Conservation (phyloP, 2,329 filamentous ascomycete genomes). For the Pestalotiopsis sp. region DNA sequence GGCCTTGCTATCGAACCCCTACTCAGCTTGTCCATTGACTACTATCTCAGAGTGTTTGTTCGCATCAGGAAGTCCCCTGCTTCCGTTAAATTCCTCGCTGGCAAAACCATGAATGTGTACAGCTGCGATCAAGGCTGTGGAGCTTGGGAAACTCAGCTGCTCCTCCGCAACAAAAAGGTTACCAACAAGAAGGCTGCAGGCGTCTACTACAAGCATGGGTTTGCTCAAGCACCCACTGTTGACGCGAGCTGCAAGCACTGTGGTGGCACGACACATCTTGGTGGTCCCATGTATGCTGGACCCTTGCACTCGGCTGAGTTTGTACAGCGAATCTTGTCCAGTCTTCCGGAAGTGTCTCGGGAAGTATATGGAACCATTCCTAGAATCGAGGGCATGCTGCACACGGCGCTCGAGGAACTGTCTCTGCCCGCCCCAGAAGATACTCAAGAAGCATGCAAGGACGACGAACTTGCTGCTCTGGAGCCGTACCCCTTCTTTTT, state of each 20-base stretch:
- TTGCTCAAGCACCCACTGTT: constrained; percentile 69
- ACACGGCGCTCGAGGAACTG: constrained; percentile 79
- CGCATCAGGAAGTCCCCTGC: constrained; percentile 76
- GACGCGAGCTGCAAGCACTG: constrained; percentile 77
- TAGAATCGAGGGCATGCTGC: constrained; percentile 88
- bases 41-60: constrained; percentile 89
- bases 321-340: constrained; percentile 73
- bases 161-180: constrained; percentile 68
- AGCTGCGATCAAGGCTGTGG: constrained; percentile 89
- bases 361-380: constrained; percentile 76
- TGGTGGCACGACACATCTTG: constrained; percentile 80
- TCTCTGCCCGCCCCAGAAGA: constrained; percentile 34
- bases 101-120: constrained; percentile 91
- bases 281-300: constrained; percentile 93
- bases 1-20: constrained; percentile 88
- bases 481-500: constrained; percentile 88
- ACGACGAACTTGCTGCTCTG: constrained; percentile 59
- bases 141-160: constrained; percentile 81
- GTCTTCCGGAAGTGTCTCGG: constrained; percentile 66
- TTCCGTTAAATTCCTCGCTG: constrained; percentile 85
- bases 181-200: constrained; percentile 70
- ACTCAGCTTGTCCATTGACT: constrained; percentile 92
- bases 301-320: constrained; percentile 84
- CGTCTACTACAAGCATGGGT: constrained; percentile 75
- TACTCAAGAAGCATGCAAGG: constrained; percentile 21